Conservation (phyloP, 1,139 yeast species). For the Blastobotrys indianensis region DNA sequence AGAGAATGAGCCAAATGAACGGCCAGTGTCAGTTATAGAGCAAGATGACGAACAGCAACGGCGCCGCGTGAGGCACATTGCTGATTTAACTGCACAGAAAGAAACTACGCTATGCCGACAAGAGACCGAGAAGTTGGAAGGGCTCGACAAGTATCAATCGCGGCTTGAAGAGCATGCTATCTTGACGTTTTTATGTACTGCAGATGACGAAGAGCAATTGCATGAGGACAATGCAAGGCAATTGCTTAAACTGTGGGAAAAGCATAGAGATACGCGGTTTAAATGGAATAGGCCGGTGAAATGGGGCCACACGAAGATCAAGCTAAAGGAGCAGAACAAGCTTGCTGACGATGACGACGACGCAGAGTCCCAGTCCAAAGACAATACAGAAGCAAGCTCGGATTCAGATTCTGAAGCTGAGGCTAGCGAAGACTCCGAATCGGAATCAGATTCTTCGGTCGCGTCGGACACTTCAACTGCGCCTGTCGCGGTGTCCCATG, state of each 20-base stretch:
- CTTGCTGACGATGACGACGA: neutral
- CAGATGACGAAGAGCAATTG: slow-evolving; percentile 2
- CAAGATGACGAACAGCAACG: neutral
- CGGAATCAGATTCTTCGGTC: neutral
- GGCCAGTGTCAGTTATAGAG: neutral
- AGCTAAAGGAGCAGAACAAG: neutral
- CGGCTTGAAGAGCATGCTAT: slow-evolving; percentile 9
- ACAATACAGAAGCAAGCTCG: neutral
- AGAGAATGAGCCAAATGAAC: neutral
- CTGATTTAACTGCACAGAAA: neutral
- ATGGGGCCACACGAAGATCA: neutral
- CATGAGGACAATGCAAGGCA: slow-evolving; percentile 1
- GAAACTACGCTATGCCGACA: neutral
- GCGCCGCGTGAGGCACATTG: neutral
- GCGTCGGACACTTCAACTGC: neutral
- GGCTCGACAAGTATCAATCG: slow-evolving; percentile 7
- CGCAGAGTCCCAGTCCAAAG: neutral
- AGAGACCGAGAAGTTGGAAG: slow-evolving; percentile 8
- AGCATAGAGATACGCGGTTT: neutral
- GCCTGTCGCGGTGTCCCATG: neutral
- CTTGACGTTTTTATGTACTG: slow-evolving; percentile 9
- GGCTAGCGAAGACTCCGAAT: neutral
- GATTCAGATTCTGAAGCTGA: neutral
- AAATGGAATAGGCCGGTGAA: neutral
- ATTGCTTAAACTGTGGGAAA: neutral